Evolutionary conservation across 176 grass and related monocot genomes (phyloP).

Genomic region (Thalia dealbata): DNA sequence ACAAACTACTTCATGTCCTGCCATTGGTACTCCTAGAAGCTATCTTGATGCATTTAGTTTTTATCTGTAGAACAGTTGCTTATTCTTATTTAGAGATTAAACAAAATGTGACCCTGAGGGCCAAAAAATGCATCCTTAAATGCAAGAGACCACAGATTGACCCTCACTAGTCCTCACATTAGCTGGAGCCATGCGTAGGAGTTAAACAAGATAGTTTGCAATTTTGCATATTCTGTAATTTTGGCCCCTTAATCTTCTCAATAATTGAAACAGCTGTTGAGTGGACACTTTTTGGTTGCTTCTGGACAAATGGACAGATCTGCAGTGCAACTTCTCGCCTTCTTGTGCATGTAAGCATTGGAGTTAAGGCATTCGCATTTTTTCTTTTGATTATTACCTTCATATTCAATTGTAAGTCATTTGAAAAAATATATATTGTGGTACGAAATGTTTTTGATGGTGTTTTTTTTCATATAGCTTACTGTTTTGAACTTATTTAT

Average conservation of each 20-base stretch:
- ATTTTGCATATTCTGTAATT: neutral
- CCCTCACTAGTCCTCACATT: no score
- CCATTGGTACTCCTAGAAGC: neutral
- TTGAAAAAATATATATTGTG: neutral
- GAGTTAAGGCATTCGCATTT: neutral
- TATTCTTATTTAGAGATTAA: neutral
- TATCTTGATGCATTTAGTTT: neutral
- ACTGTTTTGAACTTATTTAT: neutral
- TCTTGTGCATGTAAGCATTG: constrained; percentile 70
- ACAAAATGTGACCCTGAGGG: neutral
- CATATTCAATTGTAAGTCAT: neutral
- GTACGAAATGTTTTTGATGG: neutral
- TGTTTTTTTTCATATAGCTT: neutral
- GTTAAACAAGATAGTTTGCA: no score
- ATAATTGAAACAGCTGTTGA: constrained; percentile 72
- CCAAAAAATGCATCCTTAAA: no score
- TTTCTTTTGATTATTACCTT: neutral
- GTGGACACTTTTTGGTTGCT: constrained; percentile 96
- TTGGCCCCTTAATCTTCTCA: constrained; percentile 13
- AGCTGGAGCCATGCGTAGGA: no score
- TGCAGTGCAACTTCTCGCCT: constrained; percentile 98
- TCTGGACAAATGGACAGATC: constrained; percentile 99
- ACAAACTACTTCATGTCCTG: neutral
- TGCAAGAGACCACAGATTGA: no score
- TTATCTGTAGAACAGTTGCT: neutral